Conservation (phyloP, 805 yeast genomes). For the Starmera pachycereana region DNA sequence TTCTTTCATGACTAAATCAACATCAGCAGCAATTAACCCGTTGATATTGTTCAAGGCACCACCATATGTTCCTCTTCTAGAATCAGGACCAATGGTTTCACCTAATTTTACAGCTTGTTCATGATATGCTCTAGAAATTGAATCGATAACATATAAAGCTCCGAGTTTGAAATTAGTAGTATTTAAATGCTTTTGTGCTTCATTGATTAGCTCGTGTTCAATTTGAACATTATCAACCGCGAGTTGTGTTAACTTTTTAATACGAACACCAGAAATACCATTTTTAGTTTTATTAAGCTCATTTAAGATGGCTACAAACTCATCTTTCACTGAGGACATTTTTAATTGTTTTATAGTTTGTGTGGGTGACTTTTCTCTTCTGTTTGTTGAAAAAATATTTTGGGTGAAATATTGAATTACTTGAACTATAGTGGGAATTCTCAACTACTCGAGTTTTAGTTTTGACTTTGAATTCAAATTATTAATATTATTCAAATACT, state of each 20-base stretch:
- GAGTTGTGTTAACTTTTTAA: conserved; percentile 70
- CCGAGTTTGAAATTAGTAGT: conserved; percentile 77
- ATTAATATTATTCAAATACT: too few species aligned
- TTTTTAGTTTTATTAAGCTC: conserved; percentile 49
- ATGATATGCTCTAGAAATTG: conserved; percentile 76
- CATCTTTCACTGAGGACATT: conserved; percentile 21
- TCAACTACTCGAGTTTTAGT: too few species aligned
- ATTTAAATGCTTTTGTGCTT: conserved; percentile 57
- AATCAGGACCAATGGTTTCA: conserved; percentile 34
- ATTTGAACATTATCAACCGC: conserved; percentile 58
- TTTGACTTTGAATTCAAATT: too few species aligned
- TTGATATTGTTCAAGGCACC: conserved; percentile 62
- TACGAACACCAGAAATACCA: conserved; percentile 94
- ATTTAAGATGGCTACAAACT: conserved; percentile 30
- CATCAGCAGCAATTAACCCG: conserved; percentile 49
- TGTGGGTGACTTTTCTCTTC: too few species aligned
- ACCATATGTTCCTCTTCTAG: conserved; percentile 63
- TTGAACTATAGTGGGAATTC: too few species aligned
- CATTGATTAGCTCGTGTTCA: conserved; percentile 47
- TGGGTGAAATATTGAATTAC: too few species aligned
- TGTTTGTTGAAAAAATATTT: too few species aligned
- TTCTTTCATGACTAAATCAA: conserved; percentile 52
- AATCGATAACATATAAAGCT: conserved; percentile 82
- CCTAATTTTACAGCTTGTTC: conserved; percentile 58
- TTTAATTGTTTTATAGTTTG: neutral